Evolutionary conservation across 495 filamentous ascomycete genomes (phyloP).

Genomic region (Aspergillus bertholletiae): DNA sequence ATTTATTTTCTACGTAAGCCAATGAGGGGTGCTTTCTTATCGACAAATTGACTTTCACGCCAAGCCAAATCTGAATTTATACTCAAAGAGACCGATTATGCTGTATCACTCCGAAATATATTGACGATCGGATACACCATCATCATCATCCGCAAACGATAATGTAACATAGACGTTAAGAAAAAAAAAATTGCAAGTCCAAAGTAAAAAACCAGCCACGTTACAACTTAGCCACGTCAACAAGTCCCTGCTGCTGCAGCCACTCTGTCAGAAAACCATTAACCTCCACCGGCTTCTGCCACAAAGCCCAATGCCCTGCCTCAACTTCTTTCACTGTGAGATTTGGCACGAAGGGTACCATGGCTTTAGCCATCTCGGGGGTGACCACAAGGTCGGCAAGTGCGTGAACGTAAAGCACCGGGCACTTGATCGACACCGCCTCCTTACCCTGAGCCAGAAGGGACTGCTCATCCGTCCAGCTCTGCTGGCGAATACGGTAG

Average conservation of each 20-base stretch:
- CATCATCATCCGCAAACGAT: too few relatives aligned
- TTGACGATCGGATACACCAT: too few relatives aligned
- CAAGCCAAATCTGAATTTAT: too few relatives aligned
- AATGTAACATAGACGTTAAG: too few relatives aligned
- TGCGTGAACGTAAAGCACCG: neutral
- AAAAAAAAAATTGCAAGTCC: too few relatives aligned
- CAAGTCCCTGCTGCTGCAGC: constrained; percentile 3
- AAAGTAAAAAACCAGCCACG: neutral
- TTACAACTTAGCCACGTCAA: neutral
- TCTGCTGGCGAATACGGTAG: neutral
- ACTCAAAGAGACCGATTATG: too few relatives aligned
- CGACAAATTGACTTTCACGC: neutral
- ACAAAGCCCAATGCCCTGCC: neutral
- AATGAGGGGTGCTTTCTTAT: neutral
- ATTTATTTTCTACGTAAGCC: neutral
- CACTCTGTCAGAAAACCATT: constrained; percentile 2
- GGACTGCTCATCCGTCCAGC: neutral
- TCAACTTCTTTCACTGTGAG: constrained; percentile 3
- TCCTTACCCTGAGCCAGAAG: neutral
- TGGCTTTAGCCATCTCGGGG: neutral
- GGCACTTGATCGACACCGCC: neutral
- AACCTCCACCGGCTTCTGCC: constrained; percentile 2
- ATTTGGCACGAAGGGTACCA: neutral
- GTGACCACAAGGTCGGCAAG: neutral
- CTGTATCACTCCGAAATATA: too few relatives aligned